Evolutionary conservation across 371 early-diverging fungal species (phyloP).

Genomic region (Mortierella sp.): DNA sequence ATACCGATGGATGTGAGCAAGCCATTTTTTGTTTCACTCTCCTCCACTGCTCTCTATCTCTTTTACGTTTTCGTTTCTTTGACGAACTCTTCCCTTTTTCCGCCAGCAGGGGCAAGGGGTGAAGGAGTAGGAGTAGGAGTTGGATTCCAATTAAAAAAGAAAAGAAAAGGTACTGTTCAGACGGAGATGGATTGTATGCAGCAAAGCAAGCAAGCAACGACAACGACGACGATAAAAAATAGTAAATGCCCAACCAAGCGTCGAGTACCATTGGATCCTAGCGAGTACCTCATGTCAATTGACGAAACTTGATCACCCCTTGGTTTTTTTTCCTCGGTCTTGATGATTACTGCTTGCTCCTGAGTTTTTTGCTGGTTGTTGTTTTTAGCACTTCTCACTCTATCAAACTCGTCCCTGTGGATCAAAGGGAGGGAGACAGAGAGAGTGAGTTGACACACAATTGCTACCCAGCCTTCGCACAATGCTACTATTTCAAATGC

Average conservation of each 20-base stretch:
- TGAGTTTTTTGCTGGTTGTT: no score
- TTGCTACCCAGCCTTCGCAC: not conserved
- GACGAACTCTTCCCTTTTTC: no score
- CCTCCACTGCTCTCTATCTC: not conserved
- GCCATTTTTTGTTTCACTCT: not conserved
- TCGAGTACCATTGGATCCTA: no score
- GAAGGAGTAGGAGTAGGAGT: not conserved
- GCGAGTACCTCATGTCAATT: no score
- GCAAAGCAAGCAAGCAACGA: not conserved
- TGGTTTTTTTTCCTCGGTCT: no score
- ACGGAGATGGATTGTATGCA: conserved; percentile 10
- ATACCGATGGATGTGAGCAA: no score
- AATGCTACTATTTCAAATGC: not conserved
- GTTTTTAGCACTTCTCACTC: not conserved
- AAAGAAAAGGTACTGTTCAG: no score
- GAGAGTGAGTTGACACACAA: not conserved
- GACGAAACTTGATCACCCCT: no score
- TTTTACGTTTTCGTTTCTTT: not conserved
- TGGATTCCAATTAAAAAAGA: not conserved
- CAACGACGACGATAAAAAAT: no score
- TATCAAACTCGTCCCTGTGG: not conserved
- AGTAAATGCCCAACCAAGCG: no score
- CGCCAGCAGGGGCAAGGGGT: not conserved
- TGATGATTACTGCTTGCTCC: no score
- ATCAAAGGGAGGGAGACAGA: not conserved